Evolutionary conservation across 148 eudicot species (phyloP).

Genomic region (Rhododendron molle): DNA sequence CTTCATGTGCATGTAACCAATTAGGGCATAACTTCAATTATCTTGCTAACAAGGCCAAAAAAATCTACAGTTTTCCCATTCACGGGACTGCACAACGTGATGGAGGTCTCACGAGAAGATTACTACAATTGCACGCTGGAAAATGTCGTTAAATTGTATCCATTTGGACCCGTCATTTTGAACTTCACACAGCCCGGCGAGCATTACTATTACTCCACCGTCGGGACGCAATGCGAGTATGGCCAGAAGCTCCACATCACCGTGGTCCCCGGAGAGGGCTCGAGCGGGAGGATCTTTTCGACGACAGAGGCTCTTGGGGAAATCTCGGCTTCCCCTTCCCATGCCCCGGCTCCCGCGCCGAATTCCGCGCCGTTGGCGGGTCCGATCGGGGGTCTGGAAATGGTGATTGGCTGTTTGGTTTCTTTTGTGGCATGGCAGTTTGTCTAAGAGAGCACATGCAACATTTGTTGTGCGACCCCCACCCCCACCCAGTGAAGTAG

Average conservation of each 20-base stretch:
- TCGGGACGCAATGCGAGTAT: constrained; percentile 54
- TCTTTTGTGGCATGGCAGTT: constrained; percentile 1
- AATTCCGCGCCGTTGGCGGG: background rate
- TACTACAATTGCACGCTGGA: constrained; percentile 31
- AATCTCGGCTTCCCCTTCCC: background rate
- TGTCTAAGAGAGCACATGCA: background rate
- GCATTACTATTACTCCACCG: constrained; percentile 46
- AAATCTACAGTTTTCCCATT: constrained; percentile 47
- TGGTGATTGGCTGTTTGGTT: background rate
- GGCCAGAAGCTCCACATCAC: constrained; percentile 58
- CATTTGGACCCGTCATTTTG: constrained; percentile 34
- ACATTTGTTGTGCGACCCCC: background rate
- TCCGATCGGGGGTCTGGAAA: background rate
- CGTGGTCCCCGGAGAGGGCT: constrained; percentile 30
- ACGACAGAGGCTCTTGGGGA: background rate
- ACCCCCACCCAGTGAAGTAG: background rate
- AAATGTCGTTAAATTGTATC: constrained; percentile 17
- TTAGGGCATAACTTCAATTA: background rate
- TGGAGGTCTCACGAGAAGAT: constrained; percentile 38
- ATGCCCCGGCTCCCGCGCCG: background rate
- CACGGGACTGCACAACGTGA: constrained; percentile 41
- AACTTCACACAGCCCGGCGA: constrained; percentile 38
- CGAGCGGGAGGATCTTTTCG: background rate
- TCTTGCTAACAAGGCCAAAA: background rate
- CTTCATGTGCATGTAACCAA: background rate